Conservation (phyloP, 352 stramenopile genomes). For the Phytophthora hybrid region DNA sequence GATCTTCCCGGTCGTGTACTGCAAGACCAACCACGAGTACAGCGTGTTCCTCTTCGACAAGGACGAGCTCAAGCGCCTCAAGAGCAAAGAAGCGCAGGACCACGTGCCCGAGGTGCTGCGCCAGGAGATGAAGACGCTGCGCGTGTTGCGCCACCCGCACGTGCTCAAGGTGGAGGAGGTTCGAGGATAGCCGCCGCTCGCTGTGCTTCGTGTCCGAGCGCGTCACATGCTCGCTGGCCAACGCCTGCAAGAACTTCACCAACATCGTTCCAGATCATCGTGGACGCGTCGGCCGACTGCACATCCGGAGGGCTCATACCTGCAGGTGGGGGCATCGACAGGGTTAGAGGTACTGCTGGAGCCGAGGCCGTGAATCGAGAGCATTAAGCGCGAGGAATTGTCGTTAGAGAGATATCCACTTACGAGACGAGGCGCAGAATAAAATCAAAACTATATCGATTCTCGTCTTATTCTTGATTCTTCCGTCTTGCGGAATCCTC, state of each 20-base stretch:
- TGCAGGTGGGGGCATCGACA: too few species aligned
- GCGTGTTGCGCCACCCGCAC: constrained; percentile 86
- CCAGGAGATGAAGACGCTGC: constrained; percentile 90
- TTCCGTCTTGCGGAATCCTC: too few species aligned
- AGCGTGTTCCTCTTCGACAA: constrained; percentile 91
- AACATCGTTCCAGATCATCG: constrained; percentile 50
- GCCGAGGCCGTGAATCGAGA: too few species aligned
- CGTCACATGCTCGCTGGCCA: constrained; percentile 90
- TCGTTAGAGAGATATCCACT: too few species aligned
- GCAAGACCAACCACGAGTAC: constrained; percentile 83
- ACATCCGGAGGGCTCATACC: too few species aligned
- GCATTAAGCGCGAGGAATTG: too few species aligned
- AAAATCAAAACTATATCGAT: too few species aligned
- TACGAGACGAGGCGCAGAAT: too few species aligned
- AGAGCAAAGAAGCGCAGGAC: constrained; percentile 89
- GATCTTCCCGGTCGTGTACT: constrained; percentile 44
- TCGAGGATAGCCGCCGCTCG: constrained; percentile 86
- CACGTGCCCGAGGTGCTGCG: constrained; percentile 88
- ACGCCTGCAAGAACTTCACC: constrained; percentile 91
- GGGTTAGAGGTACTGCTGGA: too few species aligned
- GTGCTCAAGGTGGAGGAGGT: constrained; percentile 93
- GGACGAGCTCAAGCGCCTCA: constrained; percentile 83
- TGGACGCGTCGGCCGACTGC: too few species aligned
- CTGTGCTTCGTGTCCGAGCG: constrained; percentile 92
- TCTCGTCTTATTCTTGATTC: too few species aligned